Percentiles rank a stretch among this genome's conserved stretches.
Conservation (phyloP, 805 yeast genomes). For the Teunomyces lycoperdinae region DNA sequence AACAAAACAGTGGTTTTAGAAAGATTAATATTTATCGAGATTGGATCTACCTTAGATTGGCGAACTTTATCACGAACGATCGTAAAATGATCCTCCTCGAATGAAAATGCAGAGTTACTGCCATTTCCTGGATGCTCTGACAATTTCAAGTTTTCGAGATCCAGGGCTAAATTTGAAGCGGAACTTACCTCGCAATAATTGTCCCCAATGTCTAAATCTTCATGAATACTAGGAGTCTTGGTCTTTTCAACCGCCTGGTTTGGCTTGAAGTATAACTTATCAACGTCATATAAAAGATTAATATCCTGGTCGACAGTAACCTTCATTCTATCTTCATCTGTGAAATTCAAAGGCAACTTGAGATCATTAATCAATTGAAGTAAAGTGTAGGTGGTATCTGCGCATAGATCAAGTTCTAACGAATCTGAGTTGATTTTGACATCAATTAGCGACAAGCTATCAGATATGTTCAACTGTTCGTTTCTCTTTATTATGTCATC, state of each 20-base stretch:
- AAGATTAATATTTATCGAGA: slow-evolving; percentile 31
- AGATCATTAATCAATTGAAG: slow-evolving; percentile 67
- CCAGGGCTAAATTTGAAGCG: slow-evolving; percentile 17
- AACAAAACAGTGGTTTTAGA: slow-evolving; percentile 46
- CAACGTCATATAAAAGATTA: slow-evolving; percentile 41
- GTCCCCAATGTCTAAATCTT: neutral
- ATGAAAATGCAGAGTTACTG: slow-evolving; percentile 7
- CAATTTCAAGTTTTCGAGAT: slow-evolving; percentile 23
- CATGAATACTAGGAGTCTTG: neutral
- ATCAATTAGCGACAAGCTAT: slow-evolving; percentile 32
- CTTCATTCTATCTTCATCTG: slow-evolving; percentile 58
- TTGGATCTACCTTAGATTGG: slow-evolving; percentile 15
- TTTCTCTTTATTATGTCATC: slow-evolving; percentile 17
- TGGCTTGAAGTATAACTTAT: slow-evolving; percentile 7
- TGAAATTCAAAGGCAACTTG: slow-evolving; percentile 62
- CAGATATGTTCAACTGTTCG: slow-evolving; percentile 17
- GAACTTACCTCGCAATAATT: slow-evolving; percentile 1
- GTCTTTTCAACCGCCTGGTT: neutral
- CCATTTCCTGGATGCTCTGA: slow-evolving; percentile 5
- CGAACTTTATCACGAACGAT: neutral
- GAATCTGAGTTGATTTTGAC: slow-evolving; percentile 49
- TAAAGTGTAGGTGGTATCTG: slow-evolving; percentile 79
- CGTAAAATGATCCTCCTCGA: slow-evolving; percentile 28
- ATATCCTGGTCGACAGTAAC: slow-evolving; percentile 30
- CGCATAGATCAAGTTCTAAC: slow-evolving; percentile 59